Percentiles rank a stretch among this genome's conserved stretches.
phyloP scores from a whole-genome alignment of 176 grass and related monocot species.

The Poa annua region DNA sequence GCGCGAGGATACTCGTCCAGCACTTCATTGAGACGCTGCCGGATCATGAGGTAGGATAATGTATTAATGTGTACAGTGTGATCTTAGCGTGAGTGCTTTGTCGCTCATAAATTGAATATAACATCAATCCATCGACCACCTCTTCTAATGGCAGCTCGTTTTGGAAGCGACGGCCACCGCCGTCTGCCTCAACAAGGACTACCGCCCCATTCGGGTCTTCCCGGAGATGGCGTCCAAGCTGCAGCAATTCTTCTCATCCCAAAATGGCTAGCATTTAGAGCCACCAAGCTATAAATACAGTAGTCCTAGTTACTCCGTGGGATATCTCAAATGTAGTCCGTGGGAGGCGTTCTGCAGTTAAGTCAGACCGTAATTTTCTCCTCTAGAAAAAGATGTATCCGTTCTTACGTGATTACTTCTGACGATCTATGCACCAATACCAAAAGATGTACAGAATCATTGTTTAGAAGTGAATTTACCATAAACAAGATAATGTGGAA shows the following conservation, averaged over 20 bases:
- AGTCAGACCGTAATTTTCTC: too few species aligned
- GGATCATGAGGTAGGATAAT: constrained; percentile 44
- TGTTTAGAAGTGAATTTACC: too few species aligned
- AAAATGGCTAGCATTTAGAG: not conserved
- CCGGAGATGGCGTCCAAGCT: constrained; percentile 57
- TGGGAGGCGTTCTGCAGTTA: too few species aligned
- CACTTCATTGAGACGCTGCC: constrained; percentile 68
- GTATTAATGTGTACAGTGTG: too few species aligned
- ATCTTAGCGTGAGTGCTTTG: not conserved
- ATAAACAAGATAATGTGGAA: too few species aligned
- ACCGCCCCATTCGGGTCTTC: constrained; percentile 59
- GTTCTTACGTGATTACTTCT: too few species aligned
- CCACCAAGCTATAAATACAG: too few species aligned
- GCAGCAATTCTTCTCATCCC: constrained; percentile 43
- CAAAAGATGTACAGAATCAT: too few species aligned
- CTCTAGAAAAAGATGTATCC: too few species aligned
- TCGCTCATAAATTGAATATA: not conserved
- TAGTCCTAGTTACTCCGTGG: too few species aligned
- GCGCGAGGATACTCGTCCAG: constrained; percentile 45
- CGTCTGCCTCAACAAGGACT: constrained; percentile 51
- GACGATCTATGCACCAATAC: too few species aligned
- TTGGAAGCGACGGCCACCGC: constrained; percentile 58
- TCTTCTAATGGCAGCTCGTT: constrained; percentile 57
- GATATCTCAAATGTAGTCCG: too few species aligned
- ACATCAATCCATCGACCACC: not conserved